Conservation (phyloP, 2,329 filamentous ascomycete species). For the Colletotrichum liaoningense region DNA sequence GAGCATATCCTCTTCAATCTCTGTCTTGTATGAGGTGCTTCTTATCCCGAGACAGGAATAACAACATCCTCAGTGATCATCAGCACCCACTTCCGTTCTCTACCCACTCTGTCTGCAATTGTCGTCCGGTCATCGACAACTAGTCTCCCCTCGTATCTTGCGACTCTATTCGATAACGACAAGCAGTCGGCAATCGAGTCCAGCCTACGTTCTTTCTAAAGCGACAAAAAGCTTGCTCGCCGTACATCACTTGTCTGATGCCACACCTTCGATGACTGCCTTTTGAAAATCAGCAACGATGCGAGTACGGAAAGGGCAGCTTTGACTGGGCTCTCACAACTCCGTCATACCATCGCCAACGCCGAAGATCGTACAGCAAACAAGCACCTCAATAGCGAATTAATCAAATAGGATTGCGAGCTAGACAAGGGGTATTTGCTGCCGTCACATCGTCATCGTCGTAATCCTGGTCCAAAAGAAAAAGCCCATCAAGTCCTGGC, state of each 20-base stretch:
- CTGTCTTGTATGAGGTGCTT: background rate
- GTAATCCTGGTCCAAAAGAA: background rate
- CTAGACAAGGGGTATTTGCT: slow-evolving; percentile 24
- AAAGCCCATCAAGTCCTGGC: background rate
- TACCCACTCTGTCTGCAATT: background rate
- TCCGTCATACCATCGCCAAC: background rate
- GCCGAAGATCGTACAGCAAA: background rate
- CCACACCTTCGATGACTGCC: no score
- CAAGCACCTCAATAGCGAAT: background rate
- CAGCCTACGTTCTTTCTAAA: background rate
- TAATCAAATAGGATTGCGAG: background rate
- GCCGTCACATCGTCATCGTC: slow-evolving; percentile 12
- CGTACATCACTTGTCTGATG: background rate
- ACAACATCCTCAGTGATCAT: background rate
- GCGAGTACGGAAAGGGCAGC: background rate
- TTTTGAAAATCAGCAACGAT: background rate
- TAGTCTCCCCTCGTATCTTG: background rate
- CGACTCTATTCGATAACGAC: background rate
- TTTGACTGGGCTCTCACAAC: background rate
- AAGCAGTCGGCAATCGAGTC: background rate
- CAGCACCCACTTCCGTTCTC: background rate
- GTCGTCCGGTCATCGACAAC: background rate
- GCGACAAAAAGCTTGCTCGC: background rate
- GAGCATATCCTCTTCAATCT: background rate
- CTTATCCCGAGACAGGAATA: background rate